Evolutionary conservation across 345 rosid species (phyloP).

Genomic region (Rhizophora apiculata): DNA sequence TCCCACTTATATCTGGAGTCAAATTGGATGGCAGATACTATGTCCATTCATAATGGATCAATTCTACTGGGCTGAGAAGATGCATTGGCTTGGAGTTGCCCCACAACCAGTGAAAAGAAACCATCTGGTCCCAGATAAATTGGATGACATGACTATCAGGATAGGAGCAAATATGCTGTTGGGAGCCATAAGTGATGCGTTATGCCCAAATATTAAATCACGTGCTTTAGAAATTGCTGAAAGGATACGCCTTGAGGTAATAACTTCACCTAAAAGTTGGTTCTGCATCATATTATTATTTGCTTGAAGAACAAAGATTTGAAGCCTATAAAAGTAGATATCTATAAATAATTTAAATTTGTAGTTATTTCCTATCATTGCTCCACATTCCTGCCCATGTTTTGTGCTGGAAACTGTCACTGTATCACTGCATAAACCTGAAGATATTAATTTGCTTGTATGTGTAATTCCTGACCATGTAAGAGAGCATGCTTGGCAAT

Average conservation of each 20-base stretch:
- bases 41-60: conserved; percentile 90
- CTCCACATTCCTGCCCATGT: too few species aligned
- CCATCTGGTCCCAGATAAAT: conserved; percentile 46
- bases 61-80: conserved; percentile 94
- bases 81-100: conserved; percentile 89
- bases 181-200: conserved; percentile 49
- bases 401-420: too few species aligned
- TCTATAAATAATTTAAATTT: too few species aligned
- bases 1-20: not conserved
- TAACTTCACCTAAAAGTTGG: not conserved
- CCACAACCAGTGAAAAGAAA: conserved; percentile 65
- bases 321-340: too few species aligned
- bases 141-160: conserved; percentile 31
- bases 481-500: too few species aligned
- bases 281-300: not conserved
- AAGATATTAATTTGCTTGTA: too few species aligned
- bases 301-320: too few species aligned
- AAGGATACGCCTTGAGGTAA: conserved; percentile 68
- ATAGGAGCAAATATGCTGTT: conserved; percentile 53
- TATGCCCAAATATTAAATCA: conserved; percentile 46
- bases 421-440: too few species aligned
- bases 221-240: conserved; percentile 51
- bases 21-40: conserved; percentile 50
- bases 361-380: too few species aligned
- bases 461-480: too few species aligned